Conservation (phyloP, 805 yeast species). For the Suhomyces prunicola region DNA sequence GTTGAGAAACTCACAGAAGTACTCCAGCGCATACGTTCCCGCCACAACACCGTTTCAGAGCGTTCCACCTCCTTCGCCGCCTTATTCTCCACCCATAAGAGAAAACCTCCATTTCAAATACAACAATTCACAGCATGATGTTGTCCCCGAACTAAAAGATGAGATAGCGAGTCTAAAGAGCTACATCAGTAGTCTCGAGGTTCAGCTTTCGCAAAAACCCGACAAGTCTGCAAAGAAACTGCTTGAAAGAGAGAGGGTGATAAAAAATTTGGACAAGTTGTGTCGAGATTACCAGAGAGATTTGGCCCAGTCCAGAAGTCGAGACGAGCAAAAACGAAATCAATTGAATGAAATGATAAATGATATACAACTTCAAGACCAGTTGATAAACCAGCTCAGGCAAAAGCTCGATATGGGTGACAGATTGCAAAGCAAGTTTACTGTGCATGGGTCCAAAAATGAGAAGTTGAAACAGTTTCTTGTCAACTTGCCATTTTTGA, state of each 20-base stretch:
- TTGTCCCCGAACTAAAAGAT: constrained; percentile 16
- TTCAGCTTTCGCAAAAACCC: constrained; percentile 6
- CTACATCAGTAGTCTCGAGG: constrained; percentile 16
- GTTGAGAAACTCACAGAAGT: background rate
- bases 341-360: constrained; percentile 12
- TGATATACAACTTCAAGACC: constrained; percentile 20
- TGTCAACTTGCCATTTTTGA: constrained; percentile 26
- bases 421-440: background rate
- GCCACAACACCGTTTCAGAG: background rate
- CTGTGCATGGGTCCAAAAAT: constrained; percentile 8
- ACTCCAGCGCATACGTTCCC: background rate
- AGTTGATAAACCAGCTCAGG: constrained; percentile 11
- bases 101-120: background rate
- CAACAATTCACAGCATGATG: background rate
- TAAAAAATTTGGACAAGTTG: constrained; percentile 14
- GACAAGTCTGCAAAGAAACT: constrained; percentile 4
- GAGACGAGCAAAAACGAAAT: constrained; percentile 13
- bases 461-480: constrained; percentile 12
- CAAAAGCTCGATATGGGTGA: background rate
- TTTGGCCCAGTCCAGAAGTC: background rate
- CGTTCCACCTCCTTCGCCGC: constrained; percentile 1
- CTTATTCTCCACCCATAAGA: constrained; percentile 10
- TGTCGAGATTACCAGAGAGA: constrained; percentile 7
- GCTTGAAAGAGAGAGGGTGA: constrained; percentile 16
- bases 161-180: constrained; percentile 14